Base-by-base conservation (phyloP, 371 early-diverging fungal genomes). In the Dichotomocladium elegans region DNA sequence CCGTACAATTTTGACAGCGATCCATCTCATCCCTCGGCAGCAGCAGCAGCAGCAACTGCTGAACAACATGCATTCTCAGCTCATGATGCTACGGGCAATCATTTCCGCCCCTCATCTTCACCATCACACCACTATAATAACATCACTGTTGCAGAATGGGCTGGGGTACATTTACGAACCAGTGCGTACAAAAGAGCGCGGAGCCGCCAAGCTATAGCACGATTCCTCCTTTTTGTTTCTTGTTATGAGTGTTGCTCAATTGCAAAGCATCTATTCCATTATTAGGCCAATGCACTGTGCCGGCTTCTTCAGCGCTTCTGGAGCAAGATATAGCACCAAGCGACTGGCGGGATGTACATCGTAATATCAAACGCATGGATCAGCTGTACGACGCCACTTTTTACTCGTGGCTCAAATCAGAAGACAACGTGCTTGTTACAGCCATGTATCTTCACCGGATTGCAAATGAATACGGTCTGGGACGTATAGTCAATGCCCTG, bases 361-460 rank as follows among this genome's bases (percentile, higher is more conserved):
- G 72, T 30, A 86, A 85, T 58, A 80, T 88, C 41, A 70, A 75
- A 52, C 79, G 80, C 45, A 88, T 88, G 88, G 88, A 88, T 62
- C 73, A 77, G 46, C 77, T 82, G 4, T 88, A 87, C 47, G 88
- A 86, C 43, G 87, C 88, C 40, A 79, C 86, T 3, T 88, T 88
- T 66, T 82, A 83, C 63, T 70, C 80, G 27, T 88, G 88, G 88
- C 74, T 88, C 4, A 79, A 82, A 55, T 80, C 77, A 31, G 88
- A 88, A 62, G 87, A 83, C 49, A 88, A 88, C 55, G 86, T 86
- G n/a, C 67, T 81, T 15, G 84, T 84, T 12, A 85, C 84, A 2
- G 79, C 87, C 14, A 74, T 78, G 54, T 87, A 86, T 56, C 65
- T 88, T 40, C 86, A 86, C 59, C 79, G 88, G 47, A 82, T 88